These are phyloP conservation scores for Cocos nucifera DNA, from an alignment of 176 grass and related monocot species.

Conservation along the genomic window DNA sequence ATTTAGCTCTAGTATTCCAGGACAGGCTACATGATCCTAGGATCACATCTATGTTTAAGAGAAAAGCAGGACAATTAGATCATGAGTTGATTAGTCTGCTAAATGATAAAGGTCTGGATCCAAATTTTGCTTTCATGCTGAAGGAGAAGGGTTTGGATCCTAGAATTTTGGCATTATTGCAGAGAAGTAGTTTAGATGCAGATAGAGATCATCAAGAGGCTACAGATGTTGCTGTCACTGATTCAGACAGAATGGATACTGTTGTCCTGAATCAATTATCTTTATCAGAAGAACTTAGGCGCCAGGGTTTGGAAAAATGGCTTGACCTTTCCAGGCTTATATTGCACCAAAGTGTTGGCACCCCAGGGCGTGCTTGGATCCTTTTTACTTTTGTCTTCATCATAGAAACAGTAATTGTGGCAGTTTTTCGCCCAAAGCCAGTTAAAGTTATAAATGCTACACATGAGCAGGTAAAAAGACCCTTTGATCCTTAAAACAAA, in stretches of 20 bases:
- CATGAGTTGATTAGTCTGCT: slow-evolving; percentile 87
- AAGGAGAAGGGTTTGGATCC: slow-evolving; percentile 98
- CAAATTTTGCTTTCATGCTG: slow-evolving; percentile 98
- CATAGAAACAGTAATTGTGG: slow-evolving; percentile 62
- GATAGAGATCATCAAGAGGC: slow-evolving; percentile 77
- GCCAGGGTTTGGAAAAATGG: slow-evolving; percentile 77
- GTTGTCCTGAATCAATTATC: slow-evolving; percentile 82
- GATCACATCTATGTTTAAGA: slow-evolving; percentile 96
- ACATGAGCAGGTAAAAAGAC: slow-evolving; percentile 64
- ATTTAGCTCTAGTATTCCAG: slow-evolving; percentile 76
- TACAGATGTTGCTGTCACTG: slow-evolving; percentile 55
- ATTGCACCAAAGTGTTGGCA: slow-evolving; percentile 74
- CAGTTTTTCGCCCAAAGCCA: slow-evolving; percentile 55
- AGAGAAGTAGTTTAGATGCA: slow-evolving; percentile 96
- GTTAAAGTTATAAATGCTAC: slow-evolving; percentile 95
- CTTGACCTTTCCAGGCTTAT: slow-evolving; percentile 79
- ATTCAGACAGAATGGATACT: slow-evolving; percentile 86
- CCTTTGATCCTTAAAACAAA: neutral
- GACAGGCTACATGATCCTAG: slow-evolving; percentile 88
- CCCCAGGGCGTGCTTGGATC: slow-evolving; percentile 71
- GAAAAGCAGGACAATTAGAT: slow-evolving; percentile 67
- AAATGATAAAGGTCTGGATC: slow-evolving; percentile 93
- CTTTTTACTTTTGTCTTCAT: slow-evolving; percentile 82
- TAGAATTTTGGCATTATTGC: slow-evolving; percentile 77
- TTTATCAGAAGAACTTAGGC: slow-evolving; percentile 91